These are phyloP conservation scores for Aspergillus sp. DNA, from an alignment of 2,329 filamentous ascomycete species.

Conservation along the genomic window DNA sequence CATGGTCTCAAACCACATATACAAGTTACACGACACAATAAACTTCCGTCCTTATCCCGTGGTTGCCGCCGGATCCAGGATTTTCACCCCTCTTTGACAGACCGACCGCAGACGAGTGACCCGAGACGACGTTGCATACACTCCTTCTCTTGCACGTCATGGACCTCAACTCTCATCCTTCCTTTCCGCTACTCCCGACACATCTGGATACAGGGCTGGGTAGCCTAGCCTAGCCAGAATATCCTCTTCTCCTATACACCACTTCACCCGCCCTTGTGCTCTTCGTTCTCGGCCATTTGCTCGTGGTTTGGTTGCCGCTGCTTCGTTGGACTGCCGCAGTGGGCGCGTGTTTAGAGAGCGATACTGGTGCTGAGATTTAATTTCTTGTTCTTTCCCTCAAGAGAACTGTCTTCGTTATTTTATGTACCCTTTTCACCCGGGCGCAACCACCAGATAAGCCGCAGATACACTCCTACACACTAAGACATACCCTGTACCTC, in stretches of 20 bases:
- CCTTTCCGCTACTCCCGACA: conserved; percentile 10
- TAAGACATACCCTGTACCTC: too few species aligned
- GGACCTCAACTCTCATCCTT: neutral
- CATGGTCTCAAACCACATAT: neutral
- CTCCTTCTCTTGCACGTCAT: conserved; percentile 7
- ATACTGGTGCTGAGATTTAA: too few species aligned
- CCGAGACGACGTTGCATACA: conserved; percentile 1
- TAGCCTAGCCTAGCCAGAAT: neutral
- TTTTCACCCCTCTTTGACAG: neutral
- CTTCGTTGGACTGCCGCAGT: neutral
- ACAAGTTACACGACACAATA: neutral
- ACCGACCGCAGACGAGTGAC: neutral
- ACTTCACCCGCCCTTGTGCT: neutral
- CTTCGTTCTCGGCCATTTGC: neutral
- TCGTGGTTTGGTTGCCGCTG: neutral
- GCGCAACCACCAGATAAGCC: too few species aligned
- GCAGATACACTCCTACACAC: too few species aligned
- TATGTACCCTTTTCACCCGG: too few species aligned
- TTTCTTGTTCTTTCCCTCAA: too few species aligned
- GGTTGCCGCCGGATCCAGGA: neutral
- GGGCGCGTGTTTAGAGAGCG: neutral
- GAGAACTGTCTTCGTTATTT: too few species aligned
- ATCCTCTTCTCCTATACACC: neutral
- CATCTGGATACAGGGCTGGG: neutral
- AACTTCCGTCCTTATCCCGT: neutral